A percentile compares a stretch with the other conserved stretches of the same genome.
These are phyloP conservation scores for Aspergillus sp. DNA, from an alignment of 2,329 filamentous ascomycete species.

Conservation along the genomic window DNA sequence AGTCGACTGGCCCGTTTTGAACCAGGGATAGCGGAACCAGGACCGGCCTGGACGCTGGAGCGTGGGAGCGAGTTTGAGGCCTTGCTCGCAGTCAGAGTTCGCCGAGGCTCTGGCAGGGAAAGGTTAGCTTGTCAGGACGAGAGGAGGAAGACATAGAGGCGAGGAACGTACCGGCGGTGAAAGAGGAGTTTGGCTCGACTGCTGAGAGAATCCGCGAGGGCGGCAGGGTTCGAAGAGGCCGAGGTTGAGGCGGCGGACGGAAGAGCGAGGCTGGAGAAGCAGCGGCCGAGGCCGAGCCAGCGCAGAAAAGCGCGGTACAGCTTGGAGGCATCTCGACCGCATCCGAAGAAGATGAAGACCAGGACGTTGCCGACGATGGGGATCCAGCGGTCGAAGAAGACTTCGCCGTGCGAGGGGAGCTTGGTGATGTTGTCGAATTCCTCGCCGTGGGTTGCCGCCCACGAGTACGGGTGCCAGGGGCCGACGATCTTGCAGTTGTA, in stretches of 20 bases:
- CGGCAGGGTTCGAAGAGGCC: constrained; percentile 7
- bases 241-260: too few species aligned
- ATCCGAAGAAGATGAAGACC: constrained; percentile 56
- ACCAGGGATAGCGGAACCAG: too few species aligned
- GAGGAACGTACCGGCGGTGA: too few species aligned
- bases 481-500: constrained; percentile 28
- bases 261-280: constrained; percentile 18
- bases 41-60: too few species aligned
- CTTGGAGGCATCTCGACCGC: constrained; percentile 50
- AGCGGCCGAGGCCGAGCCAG: constrained; percentile 32
- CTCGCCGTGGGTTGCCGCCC: constrained; percentile 43
- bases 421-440: constrained; percentile 43
- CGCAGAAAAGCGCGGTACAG: constrained; percentile 43
- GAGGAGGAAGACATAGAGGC: too few species aligned
- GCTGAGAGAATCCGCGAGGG: constrained; percentile 14
- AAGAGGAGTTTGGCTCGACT: constrained; percentile 21
- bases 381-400: constrained; percentile 50
- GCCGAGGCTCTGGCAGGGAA: too few species aligned
- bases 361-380: constrained; percentile 45
- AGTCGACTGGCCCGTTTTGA: too few species aligned
- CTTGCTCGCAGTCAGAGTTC: too few species aligned
- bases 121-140: too few species aligned
- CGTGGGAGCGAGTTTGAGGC: too few species aligned
- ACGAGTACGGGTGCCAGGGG: constrained; percentile 41
- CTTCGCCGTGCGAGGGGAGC: constrained; percentile 35